Base-by-base conservation (phyloP, 345 rosid genomes). In the Geranium rotundifolium region DNA sequence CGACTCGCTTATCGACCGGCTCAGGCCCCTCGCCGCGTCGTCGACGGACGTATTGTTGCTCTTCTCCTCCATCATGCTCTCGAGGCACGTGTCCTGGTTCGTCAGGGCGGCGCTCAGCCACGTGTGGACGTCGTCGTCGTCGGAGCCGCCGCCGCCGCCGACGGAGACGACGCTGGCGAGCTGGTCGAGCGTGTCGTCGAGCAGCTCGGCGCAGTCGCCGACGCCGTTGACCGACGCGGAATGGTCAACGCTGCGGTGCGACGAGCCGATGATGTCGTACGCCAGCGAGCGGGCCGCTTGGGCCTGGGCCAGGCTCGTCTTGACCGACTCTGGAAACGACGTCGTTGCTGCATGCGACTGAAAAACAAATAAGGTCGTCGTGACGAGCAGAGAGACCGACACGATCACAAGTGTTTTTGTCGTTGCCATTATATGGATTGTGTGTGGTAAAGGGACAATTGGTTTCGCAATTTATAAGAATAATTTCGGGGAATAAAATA, bases 91-190 rank as follows among this genome's bases (percentile, higher is more conserved):
- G 3, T 76, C 74, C 73, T 81, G 85, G 46, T 83, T 81, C 12
- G 88, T 83, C 16, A 83, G 70, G 1, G 84, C 67, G 15, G 88
- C 83, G 34, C 82, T 81, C 29, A 83, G 80, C 84, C 84, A 81
- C 29, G 88, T 83, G 8, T 73, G 82, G 18, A 81, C 74, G 62
- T 83, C 84, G 17, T 65, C 59, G 3, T 66, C 23, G 2, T 62
- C n/a, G n/a, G n/a, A n/a, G n/a, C n/a, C 58, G 17, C 34, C 50
- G 3, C 18, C 19, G 31, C 64, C 55, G 46, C 58, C 54, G n/a
- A n/a, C n/a, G n/a, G n/a, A n/a, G 12, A 49, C 17, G 49, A 80
- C 73, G 23, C 72, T 77, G 8, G 79, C 70, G 29, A 83, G 68
- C 68, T 72, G 75, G 50, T 77, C 76, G 15, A 81, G 57, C 19